Evolutionary conservation across 2,329 filamentous ascomycete species (phyloP).

Genomic region (Pseudopyrenochaeta lycopersici): DNA sequence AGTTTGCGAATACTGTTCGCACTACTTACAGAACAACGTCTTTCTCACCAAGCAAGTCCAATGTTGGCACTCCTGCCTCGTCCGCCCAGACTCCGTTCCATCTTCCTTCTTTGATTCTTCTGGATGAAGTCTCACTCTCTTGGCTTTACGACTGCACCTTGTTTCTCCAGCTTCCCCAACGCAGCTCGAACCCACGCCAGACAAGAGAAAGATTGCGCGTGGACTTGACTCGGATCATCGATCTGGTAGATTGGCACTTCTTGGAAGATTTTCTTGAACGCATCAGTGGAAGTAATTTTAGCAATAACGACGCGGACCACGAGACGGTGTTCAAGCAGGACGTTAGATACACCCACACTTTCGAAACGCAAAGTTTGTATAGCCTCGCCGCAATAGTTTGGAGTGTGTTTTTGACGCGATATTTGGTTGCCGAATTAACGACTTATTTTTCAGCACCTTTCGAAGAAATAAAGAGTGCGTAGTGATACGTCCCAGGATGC

Average conservation of each 20-base stretch:
- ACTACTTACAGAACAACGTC: slow-evolving; percentile 2
- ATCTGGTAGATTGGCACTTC: slow-evolving; percentile 9
- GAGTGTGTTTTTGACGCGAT: slow-evolving; percentile 10
- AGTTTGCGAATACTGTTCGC: too few relatives aligned
- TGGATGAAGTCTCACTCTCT: neutral
- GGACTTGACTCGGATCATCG: neutral
- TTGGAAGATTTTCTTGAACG: neutral
- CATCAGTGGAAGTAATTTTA: neutral
- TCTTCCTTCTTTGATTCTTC: slow-evolving; percentile 3
- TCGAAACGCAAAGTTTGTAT: slow-evolving; percentile 9
- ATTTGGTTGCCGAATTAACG: slow-evolving; percentile 1
- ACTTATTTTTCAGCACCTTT: slow-evolving; percentile 8
- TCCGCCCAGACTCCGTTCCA: slow-evolving; percentile 1
- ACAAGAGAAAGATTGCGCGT: slow-evolving; percentile 2
- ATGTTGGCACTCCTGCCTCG: slow-evolving; percentile 4
- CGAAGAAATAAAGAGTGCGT: slow-evolving; percentile 28
- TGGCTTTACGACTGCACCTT: neutral
- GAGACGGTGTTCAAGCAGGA: slow-evolving; percentile 4
- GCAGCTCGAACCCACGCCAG: slow-evolving; percentile 4
- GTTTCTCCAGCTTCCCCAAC: neutral
- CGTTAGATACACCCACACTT: slow-evolving; percentile 1
- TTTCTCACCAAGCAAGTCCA: slow-evolving; percentile 4
- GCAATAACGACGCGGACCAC: slow-evolving; percentile 12
- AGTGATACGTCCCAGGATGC: slow-evolving; percentile 26
- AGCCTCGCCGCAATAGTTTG: neutral